Conservation (phyloP, 371 early-diverging fungal species). For the Mortierella sp. region DNA sequence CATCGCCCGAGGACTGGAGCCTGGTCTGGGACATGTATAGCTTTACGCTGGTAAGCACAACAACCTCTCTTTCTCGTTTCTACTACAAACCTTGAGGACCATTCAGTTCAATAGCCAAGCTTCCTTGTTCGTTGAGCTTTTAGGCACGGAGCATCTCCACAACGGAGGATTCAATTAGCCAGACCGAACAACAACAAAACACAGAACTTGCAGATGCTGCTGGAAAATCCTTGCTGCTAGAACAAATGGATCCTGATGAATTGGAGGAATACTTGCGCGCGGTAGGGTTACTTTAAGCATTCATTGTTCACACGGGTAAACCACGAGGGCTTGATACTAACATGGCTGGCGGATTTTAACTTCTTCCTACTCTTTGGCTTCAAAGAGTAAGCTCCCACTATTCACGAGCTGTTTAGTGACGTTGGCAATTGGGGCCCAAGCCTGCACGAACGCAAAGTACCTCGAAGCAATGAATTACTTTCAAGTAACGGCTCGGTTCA, state of each 20-base stretch:
- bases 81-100: no score
- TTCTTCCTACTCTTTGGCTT: neutral
- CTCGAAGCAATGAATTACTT: conserved; percentile 9
- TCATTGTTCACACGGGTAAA: no score
- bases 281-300: conserved; percentile 2
- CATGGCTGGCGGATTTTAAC: no score
- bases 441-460: conserved; percentile 13
- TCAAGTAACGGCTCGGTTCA: conserved; percentile 16
- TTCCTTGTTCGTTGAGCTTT: neutral
- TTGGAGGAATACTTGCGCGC: conserved; percentile 15
- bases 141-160: conserved; percentile 2
- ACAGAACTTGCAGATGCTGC: conserved; percentile 1
- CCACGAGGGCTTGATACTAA: no score
- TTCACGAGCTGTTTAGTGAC: conserved; percentile 20
- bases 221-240: neutral
- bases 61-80: no score
- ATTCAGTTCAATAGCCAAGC: no score
- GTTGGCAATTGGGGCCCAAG: conserved; percentile 23
- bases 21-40: conserved; percentile 42
- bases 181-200: neutral
- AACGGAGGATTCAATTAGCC: neutral
- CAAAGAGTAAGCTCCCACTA: conserved; percentile 24
- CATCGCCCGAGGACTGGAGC: conserved; percentile 32
- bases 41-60: conserved; percentile 17
- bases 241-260: conserved; percentile 18